phyloP scores from a whole-genome alignment of 495 filamentous ascomycete species.

The Corynascus novoguineensis region DNA sequence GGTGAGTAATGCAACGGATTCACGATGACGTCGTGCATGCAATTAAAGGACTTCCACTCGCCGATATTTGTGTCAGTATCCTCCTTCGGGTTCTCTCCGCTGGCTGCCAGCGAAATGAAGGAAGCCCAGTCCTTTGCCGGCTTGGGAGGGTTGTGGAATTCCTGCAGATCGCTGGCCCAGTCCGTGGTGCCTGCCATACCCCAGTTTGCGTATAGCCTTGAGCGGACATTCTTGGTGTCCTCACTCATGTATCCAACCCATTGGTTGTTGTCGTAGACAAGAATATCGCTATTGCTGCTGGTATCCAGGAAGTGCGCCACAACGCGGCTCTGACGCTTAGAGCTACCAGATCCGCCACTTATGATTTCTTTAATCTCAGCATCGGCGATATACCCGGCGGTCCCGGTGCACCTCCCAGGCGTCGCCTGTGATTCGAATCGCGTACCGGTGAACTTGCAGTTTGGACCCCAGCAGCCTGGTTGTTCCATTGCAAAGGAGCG shows the following conservation, averaged over 20 bases:
- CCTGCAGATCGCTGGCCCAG: slow-evolving; percentile 40
- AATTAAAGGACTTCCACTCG: no score
- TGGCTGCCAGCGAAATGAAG: neutral
- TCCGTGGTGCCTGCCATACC: slow-evolving; percentile 36
- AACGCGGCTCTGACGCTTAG: neutral
- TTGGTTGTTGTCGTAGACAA: slow-evolving; percentile 40
- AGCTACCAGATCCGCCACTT: no score
- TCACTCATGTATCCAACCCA: slow-evolving; percentile 43
- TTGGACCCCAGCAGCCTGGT: slow-evolving; percentile 2
- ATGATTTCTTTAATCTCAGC: slow-evolving; percentile 32
- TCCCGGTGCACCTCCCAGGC: slow-evolving; percentile 37
- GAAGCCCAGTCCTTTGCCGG: slow-evolving; percentile 6
- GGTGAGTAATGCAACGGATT: no score
- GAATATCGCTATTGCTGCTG: slow-evolving; percentile 30
- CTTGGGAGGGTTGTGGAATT: slow-evolving; percentile 2
- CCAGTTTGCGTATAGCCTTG: slow-evolving; percentile 19
- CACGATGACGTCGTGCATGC: no score
- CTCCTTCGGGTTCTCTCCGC: slow-evolving; percentile 8
- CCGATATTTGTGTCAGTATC: neutral
- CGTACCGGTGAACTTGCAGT: slow-evolving; percentile 16
- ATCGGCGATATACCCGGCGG: slow-evolving; percentile 32
- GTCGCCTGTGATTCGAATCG: slow-evolving; percentile 7
- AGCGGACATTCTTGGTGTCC: slow-evolving; percentile 22
- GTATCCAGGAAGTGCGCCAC: neutral
- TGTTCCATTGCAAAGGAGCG: slow-evolving; percentile 32